Percentiles rank a stretch among this genome's conserved stretches.
phyloP scores from a whole-genome alignment of 2,329 filamentous ascomycete species.

The Colletotrichum sp. region DNA sequence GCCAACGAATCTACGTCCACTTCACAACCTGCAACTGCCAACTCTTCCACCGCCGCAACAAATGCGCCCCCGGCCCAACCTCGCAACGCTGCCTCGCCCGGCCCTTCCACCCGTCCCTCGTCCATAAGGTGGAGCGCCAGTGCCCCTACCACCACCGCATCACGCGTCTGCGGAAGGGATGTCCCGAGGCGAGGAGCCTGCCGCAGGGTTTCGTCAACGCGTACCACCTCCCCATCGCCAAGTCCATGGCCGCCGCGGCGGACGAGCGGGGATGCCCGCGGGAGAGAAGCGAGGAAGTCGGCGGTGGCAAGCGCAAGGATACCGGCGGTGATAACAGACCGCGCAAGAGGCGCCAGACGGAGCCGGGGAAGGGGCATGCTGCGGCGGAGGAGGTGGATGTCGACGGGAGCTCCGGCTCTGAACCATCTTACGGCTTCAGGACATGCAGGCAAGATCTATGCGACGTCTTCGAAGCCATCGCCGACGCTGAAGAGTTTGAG shows the following conservation, averaged over 20 bases:
- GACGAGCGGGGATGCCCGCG: neutral
- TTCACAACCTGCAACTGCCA: slow-evolving; percentile 5
- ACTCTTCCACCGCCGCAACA: neutral
- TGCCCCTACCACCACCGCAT: slow-evolving; percentile 8
- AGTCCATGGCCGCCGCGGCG: neutral
- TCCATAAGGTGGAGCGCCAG: neutral
- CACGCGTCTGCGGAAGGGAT: neutral
- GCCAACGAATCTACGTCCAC: neutral
- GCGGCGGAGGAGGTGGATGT: neutral
- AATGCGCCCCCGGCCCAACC: neutral
- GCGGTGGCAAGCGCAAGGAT: neutral
- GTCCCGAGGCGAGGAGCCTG: neutral
- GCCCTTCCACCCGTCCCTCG: neutral
- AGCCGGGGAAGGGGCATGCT: neutral
- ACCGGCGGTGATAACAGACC: neutral
- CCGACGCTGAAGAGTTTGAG: neutral
- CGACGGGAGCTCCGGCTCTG: neutral
- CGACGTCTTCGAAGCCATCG: neutral
- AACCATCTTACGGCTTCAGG: neutral
- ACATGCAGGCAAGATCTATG: neutral
- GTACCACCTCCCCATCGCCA: neutral
- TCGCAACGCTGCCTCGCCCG: neutral
- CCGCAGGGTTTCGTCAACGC: neutral
- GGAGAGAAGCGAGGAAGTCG: neutral
- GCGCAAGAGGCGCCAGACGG: neutral